Conservation (phyloP, 2,329 filamentous ascomycete genomes). For the Pseudogymnoascus sp. region DNA sequence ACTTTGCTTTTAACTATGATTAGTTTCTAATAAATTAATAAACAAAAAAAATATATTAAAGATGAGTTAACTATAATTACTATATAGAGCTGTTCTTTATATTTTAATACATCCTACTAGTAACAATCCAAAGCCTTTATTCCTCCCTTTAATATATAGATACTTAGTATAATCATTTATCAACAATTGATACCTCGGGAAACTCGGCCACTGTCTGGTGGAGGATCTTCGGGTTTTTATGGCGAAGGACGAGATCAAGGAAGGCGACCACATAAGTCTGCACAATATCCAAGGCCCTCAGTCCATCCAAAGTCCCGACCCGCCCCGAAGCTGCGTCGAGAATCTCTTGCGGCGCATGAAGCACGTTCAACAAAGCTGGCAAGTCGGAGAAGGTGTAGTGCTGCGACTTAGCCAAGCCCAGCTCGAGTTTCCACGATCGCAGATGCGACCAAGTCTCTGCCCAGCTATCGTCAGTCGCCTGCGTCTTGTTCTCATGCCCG, state of each 20-base stretch:
- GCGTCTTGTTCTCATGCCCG: conserved; percentile 26
- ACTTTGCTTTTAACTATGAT: too few species aligned
- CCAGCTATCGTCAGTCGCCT: conserved; percentile 22
- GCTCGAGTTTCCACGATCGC: conserved; percentile 27
- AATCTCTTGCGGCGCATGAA: conserved; percentile 17
- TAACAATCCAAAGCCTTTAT: neutral
- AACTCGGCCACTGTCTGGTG: conserved; percentile 14
- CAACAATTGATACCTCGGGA: conserved; percentile 19
- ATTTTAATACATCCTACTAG: neutral
- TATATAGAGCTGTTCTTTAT: neutral
- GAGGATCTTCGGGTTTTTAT: conserved; percentile 13
- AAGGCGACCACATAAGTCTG: conserved; percentile 27
- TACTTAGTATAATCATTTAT: neutral
- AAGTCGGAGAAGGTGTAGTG: conserved; percentile 31
- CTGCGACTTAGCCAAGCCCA: conserved; percentile 24
- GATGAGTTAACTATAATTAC: too few species aligned
- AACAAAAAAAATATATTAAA: too few species aligned
- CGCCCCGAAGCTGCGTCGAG: conserved; percentile 18
- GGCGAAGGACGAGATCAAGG: conserved; percentile 25
- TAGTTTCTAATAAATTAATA: too few species aligned
- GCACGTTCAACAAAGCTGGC: conserved; percentile 23
- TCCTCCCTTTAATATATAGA: neutral
- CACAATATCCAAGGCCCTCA: conserved; percentile 25
- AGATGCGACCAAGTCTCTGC: conserved; percentile 22
- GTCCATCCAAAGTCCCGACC: conserved; percentile 27